Evolutionary conservation across 805 yeast species (phyloP).

Genomic region (Suhomyces faveliae): DNA sequence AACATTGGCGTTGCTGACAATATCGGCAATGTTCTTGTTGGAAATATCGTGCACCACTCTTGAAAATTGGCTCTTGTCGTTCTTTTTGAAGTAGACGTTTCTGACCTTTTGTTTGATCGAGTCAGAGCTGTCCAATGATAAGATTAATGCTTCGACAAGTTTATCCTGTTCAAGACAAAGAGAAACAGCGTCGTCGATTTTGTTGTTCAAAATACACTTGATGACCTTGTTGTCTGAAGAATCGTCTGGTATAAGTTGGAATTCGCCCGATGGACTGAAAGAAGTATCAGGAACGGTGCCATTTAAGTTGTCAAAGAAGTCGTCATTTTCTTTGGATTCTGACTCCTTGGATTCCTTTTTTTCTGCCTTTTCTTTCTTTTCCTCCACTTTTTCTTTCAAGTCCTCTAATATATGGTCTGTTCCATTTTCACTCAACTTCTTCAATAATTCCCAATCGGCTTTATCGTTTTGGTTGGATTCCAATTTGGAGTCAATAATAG

Average conservation of each 20-base stretch:
- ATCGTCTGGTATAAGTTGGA: slow-evolving; percentile 38
- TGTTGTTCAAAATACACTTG: slow-evolving; percentile 54
- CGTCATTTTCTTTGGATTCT: slow-evolving; percentile 10
- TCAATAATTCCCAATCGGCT: slow-evolving; percentile 66
- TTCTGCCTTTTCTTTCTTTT: slow-evolving; percentile 3
- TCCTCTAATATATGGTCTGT: slow-evolving; percentile 37
- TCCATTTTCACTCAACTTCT: slow-evolving; percentile 50
- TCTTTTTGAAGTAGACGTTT: slow-evolving; percentile 64
- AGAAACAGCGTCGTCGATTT: slow-evolving; percentile 65
- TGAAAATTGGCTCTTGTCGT: slow-evolving; percentile 56
- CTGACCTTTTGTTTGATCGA: slow-evolving; percentile 63
- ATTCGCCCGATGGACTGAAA: slow-evolving; percentile 54
- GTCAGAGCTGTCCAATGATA: slow-evolving; percentile 68
- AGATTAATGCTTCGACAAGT: slow-evolving; percentile 74
- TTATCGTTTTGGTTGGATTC: slow-evolving; percentile 39
- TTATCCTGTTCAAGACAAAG: slow-evolving; percentile 60
- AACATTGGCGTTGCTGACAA: slow-evolving; percentile 76
- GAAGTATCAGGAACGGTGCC: slow-evolving; percentile 12
- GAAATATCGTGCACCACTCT: slow-evolving; percentile 72
- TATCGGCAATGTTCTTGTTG: slow-evolving; percentile 55
- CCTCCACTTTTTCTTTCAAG: slow-evolving; percentile 3
- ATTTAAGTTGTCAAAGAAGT: slow-evolving; percentile 38
- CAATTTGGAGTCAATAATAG: slow-evolving; percentile 56
- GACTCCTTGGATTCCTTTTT: slow-evolving; percentile 6
- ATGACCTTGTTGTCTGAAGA: slow-evolving; percentile 46